Percentiles rank a stretch among this genome's conserved stretches.
phyloP scores from a whole-genome alignment of 176 grass and related monocot genomes.

The Aechmea fasciata region DNA sequence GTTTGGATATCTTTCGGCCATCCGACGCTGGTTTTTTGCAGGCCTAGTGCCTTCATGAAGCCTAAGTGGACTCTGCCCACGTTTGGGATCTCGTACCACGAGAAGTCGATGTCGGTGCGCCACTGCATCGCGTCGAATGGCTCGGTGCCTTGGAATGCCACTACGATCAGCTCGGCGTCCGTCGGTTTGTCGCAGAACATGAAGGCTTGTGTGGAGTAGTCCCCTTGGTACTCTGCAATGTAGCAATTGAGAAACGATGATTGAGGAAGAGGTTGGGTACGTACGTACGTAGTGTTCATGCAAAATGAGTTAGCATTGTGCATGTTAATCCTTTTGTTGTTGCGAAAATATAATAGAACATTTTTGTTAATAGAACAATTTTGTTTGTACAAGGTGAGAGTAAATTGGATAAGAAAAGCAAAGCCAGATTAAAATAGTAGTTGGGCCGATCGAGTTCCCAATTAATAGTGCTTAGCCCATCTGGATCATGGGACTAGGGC shows the following conservation, averaged over 20 bases:
- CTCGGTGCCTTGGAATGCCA: conserved; percentile 68
- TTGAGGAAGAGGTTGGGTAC: not conserved
- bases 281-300: no score
- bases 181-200: conserved; percentile 36
- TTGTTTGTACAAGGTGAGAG: no score
- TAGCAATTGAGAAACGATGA: not conserved
- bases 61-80: conserved; percentile 51
- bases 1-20: conserved; percentile 23
- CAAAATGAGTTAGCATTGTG: not conserved
- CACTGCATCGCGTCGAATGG: conserved; percentile 62
- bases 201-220: conserved; percentile 63
- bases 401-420: no score
- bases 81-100: conserved; percentile 39
- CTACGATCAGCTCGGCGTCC: conserved; percentile 42
- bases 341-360: not conserved
- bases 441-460: no score
- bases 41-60: conserved; percentile 66
- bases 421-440: no score
- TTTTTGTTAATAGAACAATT: no score
- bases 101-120: conserved; percentile 73
- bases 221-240: conserved; percentile 35
- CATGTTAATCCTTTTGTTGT: not conserved
- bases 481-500: no score
- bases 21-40: conserved; percentile 21
- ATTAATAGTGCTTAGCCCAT: no score